A percentile compares a stretch with the other conserved stretches of the same genome.
Evolutionary conservation across 78 protist genomes (phyloP).

Genomic region (Creolimax fragrantissima): DNA sequence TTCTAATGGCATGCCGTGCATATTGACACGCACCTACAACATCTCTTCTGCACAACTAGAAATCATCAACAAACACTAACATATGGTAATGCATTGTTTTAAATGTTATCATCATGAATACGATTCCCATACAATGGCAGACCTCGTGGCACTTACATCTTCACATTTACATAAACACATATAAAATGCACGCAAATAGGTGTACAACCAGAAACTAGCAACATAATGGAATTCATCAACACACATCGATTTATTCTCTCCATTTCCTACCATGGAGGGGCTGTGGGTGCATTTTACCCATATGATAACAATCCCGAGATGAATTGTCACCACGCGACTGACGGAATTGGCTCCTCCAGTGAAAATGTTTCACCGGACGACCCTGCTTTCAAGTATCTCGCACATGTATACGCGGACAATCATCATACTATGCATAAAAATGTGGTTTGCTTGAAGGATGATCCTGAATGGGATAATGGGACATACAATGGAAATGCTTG

Average conservation of each 20-base stretch:
- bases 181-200: no score
- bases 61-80: no score
- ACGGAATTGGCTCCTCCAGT: not conserved
- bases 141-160: no score
- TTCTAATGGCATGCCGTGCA: no score
- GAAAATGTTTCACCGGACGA: not conserved
- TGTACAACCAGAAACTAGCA: conserved; percentile 28
- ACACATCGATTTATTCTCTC: conserved; percentile 32
- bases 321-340: not conserved
- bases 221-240: conserved; percentile 40
- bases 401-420: conserved; percentile 37
- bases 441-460: not conserved
- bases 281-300: conserved; percentile 54
- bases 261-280: conserved; percentile 66
- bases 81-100: no score
- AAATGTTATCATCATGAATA: no score
- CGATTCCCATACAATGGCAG: no score
- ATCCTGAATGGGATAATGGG: conserved; percentile 32
- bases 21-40: no score
- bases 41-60: no score
- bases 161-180: no score
- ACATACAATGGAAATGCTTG: conserved; percentile 60
- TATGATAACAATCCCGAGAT: conserved; percentile 1
- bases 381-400: conserved; percentile 15
- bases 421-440: conserved; percentile 30